Conservation (phyloP, 805 yeast species). For the Candida khao-thaluensis region DNA sequence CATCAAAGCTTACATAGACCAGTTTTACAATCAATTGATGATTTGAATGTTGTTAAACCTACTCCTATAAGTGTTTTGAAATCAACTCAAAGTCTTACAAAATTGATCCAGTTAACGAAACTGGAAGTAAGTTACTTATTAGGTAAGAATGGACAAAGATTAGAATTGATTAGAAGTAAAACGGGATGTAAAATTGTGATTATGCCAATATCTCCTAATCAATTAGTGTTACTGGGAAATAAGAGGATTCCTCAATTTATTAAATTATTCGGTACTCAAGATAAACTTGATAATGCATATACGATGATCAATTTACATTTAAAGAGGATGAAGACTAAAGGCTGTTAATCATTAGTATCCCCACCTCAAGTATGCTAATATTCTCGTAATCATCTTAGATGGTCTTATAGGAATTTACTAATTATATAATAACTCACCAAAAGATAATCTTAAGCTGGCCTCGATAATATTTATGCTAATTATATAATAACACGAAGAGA, state of each 20-base stretch:
- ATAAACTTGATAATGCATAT: slow-evolving; percentile 18
- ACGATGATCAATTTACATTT: slow-evolving; percentile 13
- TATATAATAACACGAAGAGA: too few species aligned
- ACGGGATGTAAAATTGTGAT: slow-evolving; percentile 25
- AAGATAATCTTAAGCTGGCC: too few species aligned
- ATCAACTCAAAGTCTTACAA: slow-evolving; percentile 1
- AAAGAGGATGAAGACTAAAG: too few species aligned
- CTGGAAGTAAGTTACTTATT: slow-evolving; percentile 25
- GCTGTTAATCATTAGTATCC: too few species aligned
- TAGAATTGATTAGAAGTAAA: slow-evolving; percentile 22
- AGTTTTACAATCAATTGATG: slow-evolving; percentile 9
- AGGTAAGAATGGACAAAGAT: slow-evolving; percentile 25
- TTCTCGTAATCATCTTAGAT: too few species aligned
- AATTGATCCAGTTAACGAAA: slow-evolving; percentile 12
- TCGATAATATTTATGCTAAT: too few species aligned
- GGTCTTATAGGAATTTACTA: too few species aligned
- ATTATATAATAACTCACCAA: too few species aligned
- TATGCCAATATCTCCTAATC: slow-evolving; percentile 14
- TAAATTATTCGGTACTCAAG: slow-evolving; percentile 16
- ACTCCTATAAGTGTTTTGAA: slow-evolving; percentile 1
- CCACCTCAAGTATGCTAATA: too few species aligned
- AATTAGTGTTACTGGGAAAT: slow-evolving; percentile 10
- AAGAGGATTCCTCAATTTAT: slow-evolving; percentile 19
- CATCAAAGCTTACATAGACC: not conserved
- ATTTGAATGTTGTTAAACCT: not conserved